phyloP scores from a whole-genome alignment of 1,284 basidiomycete species.

The Crucibulum cyathiforme region DNA sequence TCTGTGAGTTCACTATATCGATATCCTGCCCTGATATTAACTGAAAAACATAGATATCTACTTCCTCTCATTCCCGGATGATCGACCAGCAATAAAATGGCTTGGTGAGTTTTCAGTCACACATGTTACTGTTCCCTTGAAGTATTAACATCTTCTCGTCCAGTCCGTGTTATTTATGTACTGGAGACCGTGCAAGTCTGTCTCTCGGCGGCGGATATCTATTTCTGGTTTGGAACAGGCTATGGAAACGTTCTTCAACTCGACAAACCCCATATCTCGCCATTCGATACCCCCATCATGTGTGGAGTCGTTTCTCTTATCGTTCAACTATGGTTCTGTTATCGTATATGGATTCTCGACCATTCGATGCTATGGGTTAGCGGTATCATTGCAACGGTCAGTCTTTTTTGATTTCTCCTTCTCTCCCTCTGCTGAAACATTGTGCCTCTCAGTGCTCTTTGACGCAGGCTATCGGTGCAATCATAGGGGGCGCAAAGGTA shows the following conservation, averaged over 20 bases:
- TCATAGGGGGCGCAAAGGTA: no score
- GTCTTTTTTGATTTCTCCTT: neutral
- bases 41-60: neutral
- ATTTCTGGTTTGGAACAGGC: neutral
- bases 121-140: neutral
- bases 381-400: neutral
- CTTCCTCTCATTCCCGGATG: neutral
- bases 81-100: neutral
- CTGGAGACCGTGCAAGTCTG: neutral
- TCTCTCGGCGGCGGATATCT: neutral
- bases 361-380: neutral
- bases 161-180: neutral
- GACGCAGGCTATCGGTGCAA: no score
- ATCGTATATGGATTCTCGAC: neutral
- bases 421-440: no score
- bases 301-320: neutral
- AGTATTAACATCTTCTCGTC: neutral
- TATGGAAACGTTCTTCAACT: neutral
- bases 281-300: neutral
- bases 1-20: neutral
- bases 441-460: no score
- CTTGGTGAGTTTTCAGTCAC: neutral
- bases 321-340: neutral
- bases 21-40: neutral
- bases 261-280: neutral